These are phyloP conservation scores for Casaregolazyma suthepensis DNA, from an alignment of 1,139 yeast genomes.

Conservation along the genomic window DNA sequence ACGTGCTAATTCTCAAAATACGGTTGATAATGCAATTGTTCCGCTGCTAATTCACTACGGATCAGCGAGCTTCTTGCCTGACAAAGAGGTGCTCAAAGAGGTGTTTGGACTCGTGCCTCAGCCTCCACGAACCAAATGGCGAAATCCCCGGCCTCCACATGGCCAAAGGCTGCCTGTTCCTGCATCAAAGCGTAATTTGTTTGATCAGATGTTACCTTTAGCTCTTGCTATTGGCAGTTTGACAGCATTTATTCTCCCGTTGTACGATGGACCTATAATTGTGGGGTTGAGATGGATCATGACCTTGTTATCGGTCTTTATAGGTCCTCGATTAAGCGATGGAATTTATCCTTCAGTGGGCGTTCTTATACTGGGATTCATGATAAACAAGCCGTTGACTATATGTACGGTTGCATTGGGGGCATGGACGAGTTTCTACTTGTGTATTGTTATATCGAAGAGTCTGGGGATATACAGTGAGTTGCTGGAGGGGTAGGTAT, in stretches of 20 bases:
- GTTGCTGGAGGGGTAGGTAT: background rate
- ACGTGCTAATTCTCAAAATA: slow-evolving; percentile 11
- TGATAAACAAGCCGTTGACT: slow-evolving; percentile 22
- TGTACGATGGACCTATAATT: slow-evolving; percentile 19
- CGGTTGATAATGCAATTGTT: slow-evolving; percentile 14
- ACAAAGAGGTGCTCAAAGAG: slow-evolving; percentile 10
- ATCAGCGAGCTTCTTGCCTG: slow-evolving; percentile 16
- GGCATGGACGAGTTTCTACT: slow-evolving; percentile 19
- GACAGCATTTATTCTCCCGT: slow-evolving; percentile 21
- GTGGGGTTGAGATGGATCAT: slow-evolving; percentile 19
- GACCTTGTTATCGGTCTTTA: slow-evolving; percentile 19
- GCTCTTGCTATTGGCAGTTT: slow-evolving; percentile 18
- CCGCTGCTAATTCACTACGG: slow-evolving; percentile 17
- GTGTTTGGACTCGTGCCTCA: slow-evolving; percentile 6
- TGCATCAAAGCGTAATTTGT: slow-evolving; percentile 4
- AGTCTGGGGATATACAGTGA: slow-evolving; percentile 15
- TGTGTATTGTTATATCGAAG: slow-evolving; percentile 19
- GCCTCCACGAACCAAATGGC: background rate
- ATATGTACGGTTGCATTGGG: slow-evolving; percentile 21
- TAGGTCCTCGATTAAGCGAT: slow-evolving; percentile 20
- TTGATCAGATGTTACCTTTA: slow-evolving; percentile 17
- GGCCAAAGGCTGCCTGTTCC: background rate
- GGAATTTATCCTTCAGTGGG: slow-evolving; percentile 22
- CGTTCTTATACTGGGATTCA: slow-evolving; percentile 20
- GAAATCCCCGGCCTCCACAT: slow-evolving; percentile 1